Evolutionary conservation across 2,329 filamentous ascomycete species (phyloP), one percentile per base, ranked within the genome.

Genomic region (Sporothrix pseudoabietina): DNA sequence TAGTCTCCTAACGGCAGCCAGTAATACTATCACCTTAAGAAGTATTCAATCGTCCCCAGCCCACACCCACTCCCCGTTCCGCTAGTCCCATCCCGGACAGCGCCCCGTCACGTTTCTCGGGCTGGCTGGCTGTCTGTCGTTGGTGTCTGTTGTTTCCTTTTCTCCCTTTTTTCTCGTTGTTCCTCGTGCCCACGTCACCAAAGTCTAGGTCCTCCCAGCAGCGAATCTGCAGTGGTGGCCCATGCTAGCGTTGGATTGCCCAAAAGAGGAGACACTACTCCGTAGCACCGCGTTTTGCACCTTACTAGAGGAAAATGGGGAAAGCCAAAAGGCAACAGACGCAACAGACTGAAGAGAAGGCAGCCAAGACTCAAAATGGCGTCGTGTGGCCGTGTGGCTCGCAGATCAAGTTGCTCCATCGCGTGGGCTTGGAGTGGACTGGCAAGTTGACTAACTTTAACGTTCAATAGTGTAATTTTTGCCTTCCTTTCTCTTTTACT

Each of bases 121-220:
- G n/a, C 8, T 65, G 8, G 39, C 32, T 39, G 4, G 4, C 7
- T 35, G 12, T 12, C 44, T 49, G 44, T 49, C 14, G 44, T 49
- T 49, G 14, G 44, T 49, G 26, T 7, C 26, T 26, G 52, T 55
- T 61, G 26, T 14, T 49, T 49, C 47, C 39, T 49, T 22, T 44
- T 49, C 16, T 49, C 10, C 35, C 59, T 26, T 49, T 47, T 49
- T 19, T 47, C 7, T 47, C 49, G 3, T 14, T 41, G 32, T 14
- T 19, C 22, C 54, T 57, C 30, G 47, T 47, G 63, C 16, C 63
- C 49, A 69, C 32, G 32, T 32, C 47, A 6, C 52, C 52, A 70
- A 70, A 47, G 68, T 57, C 68, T 70, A 70, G 68, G 68, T 52
- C 52, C 52, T 70, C 57, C 68, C 52, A 59, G 39, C 41, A 69